Base-by-base conservation (phyloP, 2,329 filamentous ascomycete genomes). In the Achaetomium macrosporum region DNA sequence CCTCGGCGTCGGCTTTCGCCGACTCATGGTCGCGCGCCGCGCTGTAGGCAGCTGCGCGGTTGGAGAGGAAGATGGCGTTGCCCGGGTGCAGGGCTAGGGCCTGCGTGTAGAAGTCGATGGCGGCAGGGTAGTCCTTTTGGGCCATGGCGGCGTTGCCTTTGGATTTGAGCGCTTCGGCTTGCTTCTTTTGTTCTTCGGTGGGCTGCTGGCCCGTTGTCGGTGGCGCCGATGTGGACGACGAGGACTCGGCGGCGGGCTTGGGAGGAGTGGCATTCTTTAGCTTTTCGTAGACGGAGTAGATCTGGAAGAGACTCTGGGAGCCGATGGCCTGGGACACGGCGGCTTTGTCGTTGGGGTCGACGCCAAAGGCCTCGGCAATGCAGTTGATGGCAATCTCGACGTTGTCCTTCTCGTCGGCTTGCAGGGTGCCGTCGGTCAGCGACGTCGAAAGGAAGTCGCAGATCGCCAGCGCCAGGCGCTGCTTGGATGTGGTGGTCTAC, bases 271-370 rank as follows among this genome's bases (percentile, higher is more conserved):
- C 69, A 55, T 81, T 79, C 75, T 91, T 91, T 60, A 96, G 81
- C 73, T 95, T 96, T 75, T 99, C 93, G 73, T 96, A 97, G 60
- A 96, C 90, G 66, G 84, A 84, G 78, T 95, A 99, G 74, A 99
- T 95, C 70, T 86, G 85, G 57, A 90, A 79, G 57, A 99, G 85
- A 68, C 85, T 91, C 76, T 97, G 90, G 59, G 84, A 81, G 65
- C 90, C 91, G 60, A 95, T 77, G 61, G 91, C 90, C 61, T 88
- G 82, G 60, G 82, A 75, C 63, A 92, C 76, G 63, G 89, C 85
- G 51, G 79, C 75, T 65, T 83, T 77, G 72, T 95, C 85, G 58
- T 78, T 74, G n/a, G 89, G 82, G 72, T 97, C 90, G 65, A 99
- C 87, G 71, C 95, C 90, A 82, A 97, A 99, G 62, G 87, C 87